These are phyloP conservation scores for Trichophaea hybrida DNA, from an alignment of 2,329 filamentous ascomycete species.

Conservation along the genomic window DNA sequence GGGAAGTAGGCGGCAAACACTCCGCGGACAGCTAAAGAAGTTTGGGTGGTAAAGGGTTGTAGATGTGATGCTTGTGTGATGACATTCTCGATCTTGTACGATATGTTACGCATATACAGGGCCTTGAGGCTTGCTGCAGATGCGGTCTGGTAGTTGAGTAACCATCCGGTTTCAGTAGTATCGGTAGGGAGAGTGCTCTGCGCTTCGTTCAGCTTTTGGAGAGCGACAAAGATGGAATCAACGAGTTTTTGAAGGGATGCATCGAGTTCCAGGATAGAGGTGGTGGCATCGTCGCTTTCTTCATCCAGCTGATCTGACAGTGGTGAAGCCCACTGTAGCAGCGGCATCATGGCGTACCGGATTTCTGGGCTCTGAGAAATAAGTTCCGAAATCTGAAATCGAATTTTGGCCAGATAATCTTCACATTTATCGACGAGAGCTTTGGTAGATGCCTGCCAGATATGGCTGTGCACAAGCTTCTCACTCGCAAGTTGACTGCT, in stretches of 20 bases:
- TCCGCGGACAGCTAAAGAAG: conserved; percentile 39
- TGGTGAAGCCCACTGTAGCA: conserved; percentile 47
- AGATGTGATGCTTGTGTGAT: conserved; percentile 24
- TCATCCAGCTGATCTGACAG: conserved; percentile 22
- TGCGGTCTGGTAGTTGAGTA: conserved; percentile 42
- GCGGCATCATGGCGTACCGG: conserved; percentile 50
- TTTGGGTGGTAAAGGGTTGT: conserved; percentile 27
- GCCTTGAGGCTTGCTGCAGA: conserved; percentile 42
- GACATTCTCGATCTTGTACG: conserved; percentile 32
- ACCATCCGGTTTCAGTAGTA: conserved; percentile 48
- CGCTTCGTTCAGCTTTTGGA: conserved; percentile 54
- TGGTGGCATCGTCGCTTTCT: not conserved
- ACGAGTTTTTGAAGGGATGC: conserved; percentile 48
- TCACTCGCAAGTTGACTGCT: conserved; percentile 8
- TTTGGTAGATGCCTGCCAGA: not conserved
- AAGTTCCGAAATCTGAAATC: not conserved
- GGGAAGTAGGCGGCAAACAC: conserved; percentile 51
- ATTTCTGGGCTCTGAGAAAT: conserved; percentile 42
- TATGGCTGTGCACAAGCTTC: conserved; percentile 23
- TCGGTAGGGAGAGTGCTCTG: conserved; percentile 43
- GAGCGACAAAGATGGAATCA: conserved; percentile 62
- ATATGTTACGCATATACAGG: conserved; percentile 46
- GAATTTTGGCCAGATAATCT: not conserved
- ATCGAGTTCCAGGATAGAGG: conserved; percentile 35
- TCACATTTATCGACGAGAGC: not conserved